Percentiles rank a stretch among this genome's conserved stretches.
Evolutionary conservation across 305 asterid species (phyloP).

Genomic region (Ajuga reptans): DNA sequence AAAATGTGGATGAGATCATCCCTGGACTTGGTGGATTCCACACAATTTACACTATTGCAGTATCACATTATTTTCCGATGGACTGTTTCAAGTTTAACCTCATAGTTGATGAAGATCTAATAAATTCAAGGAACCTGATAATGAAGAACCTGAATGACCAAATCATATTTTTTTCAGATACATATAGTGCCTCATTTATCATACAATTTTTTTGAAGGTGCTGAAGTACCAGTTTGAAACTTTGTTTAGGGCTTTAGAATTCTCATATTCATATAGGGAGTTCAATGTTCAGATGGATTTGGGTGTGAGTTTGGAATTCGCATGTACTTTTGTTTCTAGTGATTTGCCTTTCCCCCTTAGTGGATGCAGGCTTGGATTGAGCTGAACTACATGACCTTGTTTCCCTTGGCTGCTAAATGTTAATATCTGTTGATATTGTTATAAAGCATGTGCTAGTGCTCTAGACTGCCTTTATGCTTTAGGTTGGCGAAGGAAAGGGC

Average conservation of each 20-base stretch:
- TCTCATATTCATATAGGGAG: neutral
- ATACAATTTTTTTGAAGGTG: neutral
- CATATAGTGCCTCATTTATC: neutral
- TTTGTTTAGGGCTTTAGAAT: neutral
- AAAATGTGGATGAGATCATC: neutral
- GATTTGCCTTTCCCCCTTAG: neutral
- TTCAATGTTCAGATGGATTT: constrained; percentile 4
- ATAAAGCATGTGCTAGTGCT: neutral
- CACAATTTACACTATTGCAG: neutral
- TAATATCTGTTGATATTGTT: neutral
- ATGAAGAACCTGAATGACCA: neutral
- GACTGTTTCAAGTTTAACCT: constrained; percentile 4
- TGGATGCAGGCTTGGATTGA: constrained; percentile 4
- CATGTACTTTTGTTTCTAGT: neutral
- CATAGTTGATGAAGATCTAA: constrained; percentile 9
- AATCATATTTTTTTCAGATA: neutral
- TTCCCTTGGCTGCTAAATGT: neutral
- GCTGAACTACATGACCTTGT: neutral
- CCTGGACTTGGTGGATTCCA: neutral
- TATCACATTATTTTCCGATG: neutral
- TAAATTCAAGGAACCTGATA: neutral
- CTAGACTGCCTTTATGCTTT: neutral
- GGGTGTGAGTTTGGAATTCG: neutral
- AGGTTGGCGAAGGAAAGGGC: neutral
- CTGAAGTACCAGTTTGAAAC: neutral